Evolutionary conservation across 2,329 filamentous ascomycete species (phyloP), one percentile per base, ranked within the genome.

Genomic region (Aspergillus novofumigatus): DNA sequence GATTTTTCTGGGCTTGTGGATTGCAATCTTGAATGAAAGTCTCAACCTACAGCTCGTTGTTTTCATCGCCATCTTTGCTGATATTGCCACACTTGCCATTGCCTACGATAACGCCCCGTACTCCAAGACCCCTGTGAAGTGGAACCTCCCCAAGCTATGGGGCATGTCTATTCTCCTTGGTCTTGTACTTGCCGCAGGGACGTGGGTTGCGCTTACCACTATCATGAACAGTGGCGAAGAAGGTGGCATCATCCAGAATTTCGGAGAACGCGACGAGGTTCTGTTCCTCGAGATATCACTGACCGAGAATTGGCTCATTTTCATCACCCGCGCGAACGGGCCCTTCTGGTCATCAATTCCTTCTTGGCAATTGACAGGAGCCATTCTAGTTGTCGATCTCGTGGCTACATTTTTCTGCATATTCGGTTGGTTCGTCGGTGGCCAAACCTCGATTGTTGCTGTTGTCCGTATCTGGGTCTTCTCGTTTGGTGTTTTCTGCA

Each of bases 221-320:
- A 92, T 96, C 85, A 85, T 85, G 77, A 84, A 73, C 69, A 78
- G 83, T 62, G 82, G 83, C 62, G 78, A 87, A 68, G 77, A 89
- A 65, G 89, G 89, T 67, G 91, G 91, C 83, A 93, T 96, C 67
- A 89, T 92, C 64, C 89, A 96, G 82, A 93, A 94, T 80, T 90
- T 88, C 67, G 91, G 91, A 83, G 84, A 87, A 72, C 80, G 90
- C 55, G 90, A 96, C 66, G 86, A 87, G 67, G 86, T 96, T 57
- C 78, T 96, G 69, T 96, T 96, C 84, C 86, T 96, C 41, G 86
- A 96, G 78, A 90, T 96, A 75, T 91, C 90, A 11, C 84, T 96
- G 54, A 92, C 91, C 59, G 90, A 96, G 83, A 96, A 95, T 80
- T 96, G 92, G 91, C 84, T 96, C 53, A 96, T 96, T 77, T 95